Conservation (phyloP, 2,329 filamentous ascomycete genomes). For the Trichophaea hybrida region DNA sequence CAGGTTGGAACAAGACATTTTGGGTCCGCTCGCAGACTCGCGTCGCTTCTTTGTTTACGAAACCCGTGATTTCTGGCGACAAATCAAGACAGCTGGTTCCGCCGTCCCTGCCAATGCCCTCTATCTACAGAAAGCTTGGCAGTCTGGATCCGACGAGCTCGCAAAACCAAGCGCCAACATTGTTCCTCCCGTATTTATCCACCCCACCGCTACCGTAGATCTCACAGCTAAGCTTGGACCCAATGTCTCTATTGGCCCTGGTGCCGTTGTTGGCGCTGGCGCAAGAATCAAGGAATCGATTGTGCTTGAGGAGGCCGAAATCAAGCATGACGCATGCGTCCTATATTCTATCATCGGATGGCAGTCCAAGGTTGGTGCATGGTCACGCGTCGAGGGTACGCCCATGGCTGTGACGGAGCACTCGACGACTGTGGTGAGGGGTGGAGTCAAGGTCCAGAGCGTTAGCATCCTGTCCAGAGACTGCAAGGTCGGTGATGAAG, state of each 20-base stretch:
- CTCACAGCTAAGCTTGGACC: slow-evolving; percentile 92
- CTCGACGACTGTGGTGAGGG: slow-evolving; percentile 89
- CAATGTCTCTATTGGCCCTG: slow-evolving; percentile 91
- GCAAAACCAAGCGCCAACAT: slow-evolving; percentile 73
- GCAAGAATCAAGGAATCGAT: slow-evolving; percentile 91
- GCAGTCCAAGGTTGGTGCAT: slow-evolving; percentile 91
- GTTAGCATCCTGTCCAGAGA: slow-evolving; percentile 97
- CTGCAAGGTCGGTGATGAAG: slow-evolving; percentile 82
- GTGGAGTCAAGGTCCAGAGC: slow-evolving; percentile 95
- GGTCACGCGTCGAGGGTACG: slow-evolving; percentile 93
- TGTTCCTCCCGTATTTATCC: slow-evolving; percentile 54
- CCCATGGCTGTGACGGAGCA: slow-evolving; percentile 78
- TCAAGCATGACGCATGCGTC: slow-evolving; percentile 93
- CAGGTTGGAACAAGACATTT: slow-evolving; percentile 89
- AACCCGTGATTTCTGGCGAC: slow-evolving; percentile 98
- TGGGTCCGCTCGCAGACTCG: slow-evolving; percentile 88
- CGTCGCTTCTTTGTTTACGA: slow-evolving; percentile 98
- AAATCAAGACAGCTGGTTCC: slow-evolving; percentile 98
- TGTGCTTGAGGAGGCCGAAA: slow-evolving; percentile 83
- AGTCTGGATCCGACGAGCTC: slow-evolving; percentile 67
- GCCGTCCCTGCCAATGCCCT: slow-evolving; percentile 93
- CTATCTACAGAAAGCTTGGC: slow-evolving; percentile 87
- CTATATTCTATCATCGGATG: slow-evolving; percentile 94
- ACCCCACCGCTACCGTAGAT: slow-evolving; percentile 70
- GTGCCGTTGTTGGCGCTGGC: slow-evolving; percentile 68